Base-by-base conservation (phyloP, 768 basidiomycete species). In the Tylopilus felleus region DNA sequence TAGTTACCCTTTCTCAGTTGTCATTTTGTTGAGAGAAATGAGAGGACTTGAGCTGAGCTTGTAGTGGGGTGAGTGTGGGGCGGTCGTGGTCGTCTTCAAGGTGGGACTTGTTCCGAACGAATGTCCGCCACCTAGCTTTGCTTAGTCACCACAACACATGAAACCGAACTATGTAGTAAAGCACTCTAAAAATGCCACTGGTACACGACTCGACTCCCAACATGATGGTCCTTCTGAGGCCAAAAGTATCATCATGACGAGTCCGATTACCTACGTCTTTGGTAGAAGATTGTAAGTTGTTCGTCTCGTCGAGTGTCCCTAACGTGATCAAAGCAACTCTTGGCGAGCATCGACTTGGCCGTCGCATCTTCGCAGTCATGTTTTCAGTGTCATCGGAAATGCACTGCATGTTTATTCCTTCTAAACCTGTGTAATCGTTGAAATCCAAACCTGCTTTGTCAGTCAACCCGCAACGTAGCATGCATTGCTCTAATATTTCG, bases 1-100 rank as follows among this genome's bases (percentile, higher is more conserved):
- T 57, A 49, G 14, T 61, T 68, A 76, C 78, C 72, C 72, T 69
- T 59, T 72, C 63, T 77, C 76, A 49, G 74, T 73, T 17, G 75
- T 66, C 75, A 76, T 76, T 61, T 62, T 64, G 39, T 38, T 54
- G 57, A 27, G 45, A 43, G 23, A 19, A 54, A 44, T 47, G 42
- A 44, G 52, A 31, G 50, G 55, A 43, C 38, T 46, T 40, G 29
- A 40, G 29, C 31, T 31, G 47, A 49, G 56, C 47, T 58, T 44
- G 51, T 28, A 1, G 22, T 52, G 42, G 53, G 49, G 58, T 13
- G 51, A 55, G 42, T 52, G 57, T 28, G 50, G 52, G 39, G 5
- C 22, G 31, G 59, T 51, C n/a, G 56, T 53, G 47, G 65, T 61
- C 29, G 55, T 50, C 40, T 12, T 59, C 57, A 52, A 62, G 54